These are phyloP conservation scores for Tillandsia fasciculata DNA, from an alignment of 176 grass and related monocot genomes.

Conservation along the genomic window DNA sequence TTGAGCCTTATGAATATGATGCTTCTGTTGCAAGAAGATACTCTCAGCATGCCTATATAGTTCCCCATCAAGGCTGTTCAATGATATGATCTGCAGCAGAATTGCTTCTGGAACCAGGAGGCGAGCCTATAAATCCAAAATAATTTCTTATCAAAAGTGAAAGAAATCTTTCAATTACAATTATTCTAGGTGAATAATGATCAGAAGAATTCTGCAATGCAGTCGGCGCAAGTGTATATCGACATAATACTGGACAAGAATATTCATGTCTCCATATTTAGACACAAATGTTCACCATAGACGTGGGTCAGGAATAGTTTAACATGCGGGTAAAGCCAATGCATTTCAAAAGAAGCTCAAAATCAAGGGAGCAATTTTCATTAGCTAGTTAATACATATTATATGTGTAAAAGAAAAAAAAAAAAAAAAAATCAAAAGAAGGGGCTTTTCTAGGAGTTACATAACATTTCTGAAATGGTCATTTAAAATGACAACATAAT, in stretches of 20 bases:
- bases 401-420: no score
- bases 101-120: conserved; percentile 41
- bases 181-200: conserved; percentile 19
- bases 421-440: background rate
- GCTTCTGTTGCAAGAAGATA: conserved; percentile 63
- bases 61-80: conserved; percentile 86
- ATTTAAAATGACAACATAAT: background rate
- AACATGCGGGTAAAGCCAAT: background rate
- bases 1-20: conserved; percentile 34
- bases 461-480: background rate
- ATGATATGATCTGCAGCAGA: conserved; percentile 64
- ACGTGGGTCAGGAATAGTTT: background rate
- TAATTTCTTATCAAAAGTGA: conserved; percentile 5
- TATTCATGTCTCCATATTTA: background rate
- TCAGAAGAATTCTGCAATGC: background rate
- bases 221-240: background rate
- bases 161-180: background rate
- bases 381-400: no score
- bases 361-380: no score
- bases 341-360: no score
- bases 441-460: background rate
- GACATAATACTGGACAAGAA: background rate
- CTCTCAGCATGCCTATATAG: conserved; percentile 76
- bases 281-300: background rate
- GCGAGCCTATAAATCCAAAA: conserved; percentile 51